Percentiles rank a stretch among this genome's conserved stretches.
Evolutionary conservation across 768 basidiomycete genomes (phyloP).

Genomic region (Pulveroboletus sp.): DNA sequence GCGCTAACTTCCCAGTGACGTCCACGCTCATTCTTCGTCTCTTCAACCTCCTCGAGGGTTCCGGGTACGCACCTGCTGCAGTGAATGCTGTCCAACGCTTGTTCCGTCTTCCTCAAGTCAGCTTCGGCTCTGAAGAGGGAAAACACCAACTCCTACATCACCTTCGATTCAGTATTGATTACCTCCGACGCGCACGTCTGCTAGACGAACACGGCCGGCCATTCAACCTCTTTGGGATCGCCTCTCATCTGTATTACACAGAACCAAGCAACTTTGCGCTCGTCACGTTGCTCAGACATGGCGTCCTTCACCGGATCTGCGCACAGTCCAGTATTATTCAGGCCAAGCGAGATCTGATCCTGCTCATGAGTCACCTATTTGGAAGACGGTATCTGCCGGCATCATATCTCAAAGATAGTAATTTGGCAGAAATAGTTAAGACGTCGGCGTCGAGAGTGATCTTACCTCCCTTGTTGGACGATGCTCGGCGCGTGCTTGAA

Average conservation of each 20-base stretch:
- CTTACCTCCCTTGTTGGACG: constrained; percentile 44
- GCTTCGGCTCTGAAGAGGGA: constrained; percentile 51
- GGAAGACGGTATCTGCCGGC: constrained; percentile 51
- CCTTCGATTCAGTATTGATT: constrained; percentile 67
- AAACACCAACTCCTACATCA: constrained; percentile 59
- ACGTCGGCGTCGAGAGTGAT: constrained; percentile 54
- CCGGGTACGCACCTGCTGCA: constrained; percentile 45
- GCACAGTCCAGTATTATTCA: constrained; percentile 31
- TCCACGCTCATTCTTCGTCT: constrained; percentile 61
- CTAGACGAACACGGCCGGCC: constrained; percentile 51
- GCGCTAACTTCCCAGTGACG: constrained; percentile 62
- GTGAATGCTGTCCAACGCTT: constrained; percentile 47
- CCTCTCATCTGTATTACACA: constrained; percentile 54
- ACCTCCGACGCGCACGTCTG: constrained; percentile 53
- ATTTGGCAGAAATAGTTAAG: constrained; percentile 32
- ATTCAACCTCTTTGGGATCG: constrained; percentile 51
- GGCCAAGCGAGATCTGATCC: constrained; percentile 48
- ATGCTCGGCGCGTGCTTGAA: constrained; percentile 38
- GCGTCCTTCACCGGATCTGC: constrained; percentile 57
- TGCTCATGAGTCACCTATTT: constrained; percentile 62
- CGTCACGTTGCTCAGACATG: constrained; percentile 50
- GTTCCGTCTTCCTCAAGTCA: constrained; percentile 54
- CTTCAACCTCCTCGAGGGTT: constrained; percentile 62
- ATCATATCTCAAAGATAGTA: constrained; percentile 36
- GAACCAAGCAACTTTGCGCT: constrained; percentile 71